Evolutionary conservation across 2,329 filamentous ascomycete species (phyloP).

Genomic region (Rosellinia necatrix): DNA sequence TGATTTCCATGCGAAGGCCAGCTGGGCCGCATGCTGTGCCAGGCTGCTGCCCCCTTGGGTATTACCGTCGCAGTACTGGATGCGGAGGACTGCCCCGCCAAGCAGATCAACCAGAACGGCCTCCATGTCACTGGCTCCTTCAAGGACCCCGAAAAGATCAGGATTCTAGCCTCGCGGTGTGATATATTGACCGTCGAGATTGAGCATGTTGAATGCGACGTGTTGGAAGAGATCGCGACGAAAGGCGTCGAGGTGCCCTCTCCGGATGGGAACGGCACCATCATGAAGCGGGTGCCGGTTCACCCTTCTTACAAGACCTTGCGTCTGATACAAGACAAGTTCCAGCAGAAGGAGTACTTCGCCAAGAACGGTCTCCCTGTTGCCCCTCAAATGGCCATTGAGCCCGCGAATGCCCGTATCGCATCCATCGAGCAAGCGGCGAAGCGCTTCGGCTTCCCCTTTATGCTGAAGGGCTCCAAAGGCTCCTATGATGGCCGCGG

Average conservation of each 20-base stretch:
- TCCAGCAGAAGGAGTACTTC: constrained; percentile 82
- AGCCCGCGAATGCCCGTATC: constrained; percentile 56
- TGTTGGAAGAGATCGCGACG: constrained; percentile 80
- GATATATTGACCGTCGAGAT: constrained; percentile 93
- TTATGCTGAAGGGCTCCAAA: constrained; percentile 90
- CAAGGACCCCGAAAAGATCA: constrained; percentile 79
- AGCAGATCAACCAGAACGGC: constrained; percentile 78
- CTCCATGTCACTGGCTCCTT: constrained; percentile 85
- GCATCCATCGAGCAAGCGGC: constrained; percentile 68
- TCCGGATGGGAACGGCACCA: constrained; percentile 44
- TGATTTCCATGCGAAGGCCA: constrained; percentile 64
- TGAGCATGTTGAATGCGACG: constrained; percentile 90
- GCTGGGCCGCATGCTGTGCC: constrained; percentile 90
- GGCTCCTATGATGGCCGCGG: constrained; percentile 91
- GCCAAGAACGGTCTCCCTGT: constrained; percentile 70
- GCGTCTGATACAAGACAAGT: constrained; percentile 92
- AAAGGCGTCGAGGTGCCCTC: constrained; percentile 60
- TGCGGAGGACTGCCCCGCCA: constrained; percentile 75
- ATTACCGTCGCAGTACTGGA: constrained; percentile 82
- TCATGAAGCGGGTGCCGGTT: constrained; percentile 59
- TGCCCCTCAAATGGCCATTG: constrained; percentile 70
- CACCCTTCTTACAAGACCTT: constrained; percentile 88
- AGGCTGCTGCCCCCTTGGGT: constrained; percentile 77
- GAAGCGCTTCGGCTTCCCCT: constrained; percentile 73
- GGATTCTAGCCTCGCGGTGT: constrained; percentile 73